phyloP scores from a whole-genome alignment of 176 grass and related monocot species.

The Bothriochloa decipiens region DNA sequence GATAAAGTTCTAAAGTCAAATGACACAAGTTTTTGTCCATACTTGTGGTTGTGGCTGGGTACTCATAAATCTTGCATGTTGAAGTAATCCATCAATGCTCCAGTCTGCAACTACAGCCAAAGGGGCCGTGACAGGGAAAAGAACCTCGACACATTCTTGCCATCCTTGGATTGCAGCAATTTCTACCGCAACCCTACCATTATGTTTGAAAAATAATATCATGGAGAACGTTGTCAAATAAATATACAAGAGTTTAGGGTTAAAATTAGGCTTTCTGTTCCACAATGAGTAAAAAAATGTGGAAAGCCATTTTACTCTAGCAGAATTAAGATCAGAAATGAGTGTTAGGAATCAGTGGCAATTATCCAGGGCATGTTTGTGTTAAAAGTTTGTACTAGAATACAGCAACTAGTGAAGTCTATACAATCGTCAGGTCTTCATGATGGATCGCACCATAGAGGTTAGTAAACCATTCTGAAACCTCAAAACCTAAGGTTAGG shows the following conservation, averaged over 20 bases:
- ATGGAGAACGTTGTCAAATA: not conserved
- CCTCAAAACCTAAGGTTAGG: too few species aligned
- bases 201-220: slow-evolving; percentile 18
- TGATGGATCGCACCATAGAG: not conserved
- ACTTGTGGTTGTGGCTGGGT: not conserved
- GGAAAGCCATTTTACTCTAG: not conserved
- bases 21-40: not conserved
- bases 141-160: slow-evolving; percentile 29
- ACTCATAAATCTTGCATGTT: not conserved
- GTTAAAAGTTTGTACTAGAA: too few species aligned
- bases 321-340: not conserved
- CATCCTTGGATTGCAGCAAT: slow-evolving; percentile 39
- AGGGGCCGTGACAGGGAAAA: slow-evolving; percentile 28
- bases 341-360: not conserved
- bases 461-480: not conserved
- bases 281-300: not conserved
- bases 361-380: not conserved
- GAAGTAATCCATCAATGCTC: slow-evolving; percentile 36
- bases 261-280: slow-evolving; percentile 2
- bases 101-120: slow-evolving; percentile 26
- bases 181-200: slow-evolving; percentile 29
- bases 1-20: not conserved
- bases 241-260: not conserved
- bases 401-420: not conserved
- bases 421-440: not conserved